Evolutionary conservation across 2,329 filamentous ascomycete genomes (phyloP).

Genomic region (Lasiodiplodia hormozganensis): DNA sequence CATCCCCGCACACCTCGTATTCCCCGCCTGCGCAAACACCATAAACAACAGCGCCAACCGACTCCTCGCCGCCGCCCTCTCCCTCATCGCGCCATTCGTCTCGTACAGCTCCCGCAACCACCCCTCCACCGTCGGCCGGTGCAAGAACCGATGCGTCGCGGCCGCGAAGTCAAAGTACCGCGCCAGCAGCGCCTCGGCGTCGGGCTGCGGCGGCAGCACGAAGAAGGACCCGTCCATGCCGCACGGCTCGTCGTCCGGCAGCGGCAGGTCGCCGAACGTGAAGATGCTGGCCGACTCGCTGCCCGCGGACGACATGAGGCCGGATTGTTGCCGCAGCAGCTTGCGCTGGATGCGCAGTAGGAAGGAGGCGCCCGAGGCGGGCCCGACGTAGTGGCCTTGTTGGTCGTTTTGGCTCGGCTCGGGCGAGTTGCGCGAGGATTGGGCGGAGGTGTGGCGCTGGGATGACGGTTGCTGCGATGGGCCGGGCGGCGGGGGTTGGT

Average conservation of each 20-base stretch:
- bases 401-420: slow-evolving; percentile 55
- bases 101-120: slow-evolving; percentile 47
- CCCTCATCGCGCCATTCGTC: slow-evolving; percentile 37
- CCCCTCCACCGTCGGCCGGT: slow-evolving; percentile 59
- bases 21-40: slow-evolving; percentile 46
- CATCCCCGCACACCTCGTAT: neutral
- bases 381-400: slow-evolving; percentile 58
- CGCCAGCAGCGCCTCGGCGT: slow-evolving; percentile 53
- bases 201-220: slow-evolving; percentile 49
- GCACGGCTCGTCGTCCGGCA: slow-evolving; percentile 48
- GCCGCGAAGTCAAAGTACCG: slow-evolving; percentile 68
- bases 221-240: slow-evolving; percentile 36
- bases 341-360: slow-evolving; percentile 58
- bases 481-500: neutral
- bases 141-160: slow-evolving; percentile 66
- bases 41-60: slow-evolving; percentile 44
- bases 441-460: neutral
- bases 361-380: slow-evolving; percentile 58
- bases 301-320: slow-evolving; percentile 36
- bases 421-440: slow-evolving; percentile 51
- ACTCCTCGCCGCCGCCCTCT: slow-evolving; percentile 37
- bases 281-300: slow-evolving; percentile 54
- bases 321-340: slow-evolving; percentile 48
- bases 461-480: neutral
- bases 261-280: slow-evolving; percentile 58